These are phyloP conservation scores for Russula griseocarnosa DNA, from an alignment of 768 basidiomycete genomes.

Conservation along the genomic window DNA sequence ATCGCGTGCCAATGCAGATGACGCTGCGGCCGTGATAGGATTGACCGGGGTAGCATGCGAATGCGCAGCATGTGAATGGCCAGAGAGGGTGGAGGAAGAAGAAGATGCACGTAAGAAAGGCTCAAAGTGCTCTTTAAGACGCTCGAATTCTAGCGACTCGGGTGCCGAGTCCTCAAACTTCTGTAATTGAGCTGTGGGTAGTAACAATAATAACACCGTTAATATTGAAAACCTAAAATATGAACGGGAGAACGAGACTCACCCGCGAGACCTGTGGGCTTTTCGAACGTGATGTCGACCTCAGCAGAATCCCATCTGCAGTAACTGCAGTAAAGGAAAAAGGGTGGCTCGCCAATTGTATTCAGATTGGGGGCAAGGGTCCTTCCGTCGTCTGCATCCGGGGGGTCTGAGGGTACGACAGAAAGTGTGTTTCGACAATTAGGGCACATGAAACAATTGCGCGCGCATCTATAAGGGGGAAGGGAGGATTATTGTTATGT, in stretches of 20 bases:
- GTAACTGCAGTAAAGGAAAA: conserved; percentile 85
- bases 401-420: conserved; percentile 85
- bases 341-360: conserved; percentile 78
- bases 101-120: conserved; percentile 85
- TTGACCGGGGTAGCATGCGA: conserved; percentile 74
- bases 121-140: conserved; percentile 95
- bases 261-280: conserved; percentile 94
- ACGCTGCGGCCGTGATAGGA: conserved; percentile 82
- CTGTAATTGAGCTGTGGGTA: conserved; percentile 73
- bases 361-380: conserved; percentile 48
- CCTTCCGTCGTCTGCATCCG: conserved; percentile 55
- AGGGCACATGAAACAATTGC: conserved; percentile 97
- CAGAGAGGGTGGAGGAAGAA: conserved; percentile 62
- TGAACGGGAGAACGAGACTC: conserved; percentile 30
- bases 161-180: conserved; percentile 83
- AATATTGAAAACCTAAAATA: not conserved
- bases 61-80: conserved; percentile 45
- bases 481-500: not conserved
- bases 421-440: conserved; percentile 86
- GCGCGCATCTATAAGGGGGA: conserved; percentile 68
- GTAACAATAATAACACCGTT: not conserved
- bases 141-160: conserved; percentile 86
- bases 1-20: conserved; percentile 85
- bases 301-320: conserved; percentile 95
- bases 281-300: conserved; percentile 90